Conservation (phyloP, 2,329 filamentous ascomycete genomes). For the Penicillium sp. region DNA sequence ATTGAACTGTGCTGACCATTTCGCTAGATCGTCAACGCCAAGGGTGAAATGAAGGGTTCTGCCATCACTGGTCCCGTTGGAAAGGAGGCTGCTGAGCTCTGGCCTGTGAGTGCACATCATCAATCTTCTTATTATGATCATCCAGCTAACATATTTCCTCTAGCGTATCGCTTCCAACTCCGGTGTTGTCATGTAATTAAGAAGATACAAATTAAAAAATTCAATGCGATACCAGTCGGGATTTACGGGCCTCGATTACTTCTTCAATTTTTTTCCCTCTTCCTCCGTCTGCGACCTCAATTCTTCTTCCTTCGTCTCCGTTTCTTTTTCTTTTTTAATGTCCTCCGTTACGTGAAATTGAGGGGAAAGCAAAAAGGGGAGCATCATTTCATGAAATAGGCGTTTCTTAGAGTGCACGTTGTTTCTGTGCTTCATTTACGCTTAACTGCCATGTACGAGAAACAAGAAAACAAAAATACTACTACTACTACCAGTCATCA, state of each 20-base stretch:
- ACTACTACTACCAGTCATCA: background rate
- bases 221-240: slow-evolving; percentile 16
- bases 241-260: slow-evolving; percentile 13
- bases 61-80: slow-evolving; percentile 98
- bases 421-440: background rate
- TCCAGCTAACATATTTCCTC: slow-evolving; percentile 27
- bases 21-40: slow-evolving; percentile 95
- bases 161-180: slow-evolving; percentile 99
- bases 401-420: slow-evolving; percentile 8
- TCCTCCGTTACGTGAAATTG: background rate
- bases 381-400: slow-evolving; percentile 7
- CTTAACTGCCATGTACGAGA: background rate
- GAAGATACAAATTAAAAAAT: slow-evolving; percentile 15
- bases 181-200: slow-evolving; percentile 96
- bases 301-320: background rate
- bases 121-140: background rate
- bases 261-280: slow-evolving; percentile 4
- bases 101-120: slow-evolving; percentile 68
- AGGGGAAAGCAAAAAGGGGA: background rate
- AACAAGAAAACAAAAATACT: background rate
- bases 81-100: slow-evolving; percentile 99
- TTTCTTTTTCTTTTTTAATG: background rate
- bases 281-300: background rate
- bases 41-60: slow-evolving; percentile 99
- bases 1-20: background rate